Base-by-base conservation (phyloP, 768 basidiomycete species). In the Macrolepiota albuminosa region DNA sequence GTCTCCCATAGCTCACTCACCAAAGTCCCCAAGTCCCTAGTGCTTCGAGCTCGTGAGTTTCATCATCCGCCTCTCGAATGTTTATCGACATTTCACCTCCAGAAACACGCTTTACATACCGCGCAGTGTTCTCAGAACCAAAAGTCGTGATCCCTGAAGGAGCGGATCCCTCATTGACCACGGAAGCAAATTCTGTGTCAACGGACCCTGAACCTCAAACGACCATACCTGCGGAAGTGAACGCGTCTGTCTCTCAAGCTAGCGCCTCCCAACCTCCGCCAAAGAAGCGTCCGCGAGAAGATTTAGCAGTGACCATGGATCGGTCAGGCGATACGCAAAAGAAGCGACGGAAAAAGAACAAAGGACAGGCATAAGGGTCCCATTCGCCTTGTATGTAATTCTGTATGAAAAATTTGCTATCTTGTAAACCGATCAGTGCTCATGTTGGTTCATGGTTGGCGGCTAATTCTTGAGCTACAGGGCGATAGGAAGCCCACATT, bases 21-120 rank as follows among this genome's bases (percentile, higher is more conserved):
- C 0, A 82, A 77, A 54, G 77, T 76, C 0, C 82, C 88, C 0
- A 88, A 88, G 67, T 85, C 88, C 0, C 72, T 93, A 3, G 75
- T 89, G 1, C 71, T 91, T 48, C 84, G 89, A 54, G 88, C 91
- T 21, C 86, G 91, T 91, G 66, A 63, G 91, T 77, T 2, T 54
- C n/a, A 14, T 53, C 47, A 7, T 40, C 34, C 29, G 42, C 6
- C 48, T 16, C 18, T 16, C 37, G 26, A 52, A 45, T 24, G 50
- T 18, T 54, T 24, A 46, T 24, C 36, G 33, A 56, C 11, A 31
- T 29, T 48, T 24, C 40, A 29, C 61, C 11, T 24, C 26, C 64
- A 93, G 92, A 90, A 74, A 90, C 91, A 0, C 88, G 92, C 36
- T 84, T 83, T 67, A 92, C 90, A 5, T 92, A 89, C 66, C 83